Evolutionary conservation across 805 yeast species (phyloP), one percentile per base, ranked within the genome.

Genomic region (Ogataea parapolymorpha): DNA sequence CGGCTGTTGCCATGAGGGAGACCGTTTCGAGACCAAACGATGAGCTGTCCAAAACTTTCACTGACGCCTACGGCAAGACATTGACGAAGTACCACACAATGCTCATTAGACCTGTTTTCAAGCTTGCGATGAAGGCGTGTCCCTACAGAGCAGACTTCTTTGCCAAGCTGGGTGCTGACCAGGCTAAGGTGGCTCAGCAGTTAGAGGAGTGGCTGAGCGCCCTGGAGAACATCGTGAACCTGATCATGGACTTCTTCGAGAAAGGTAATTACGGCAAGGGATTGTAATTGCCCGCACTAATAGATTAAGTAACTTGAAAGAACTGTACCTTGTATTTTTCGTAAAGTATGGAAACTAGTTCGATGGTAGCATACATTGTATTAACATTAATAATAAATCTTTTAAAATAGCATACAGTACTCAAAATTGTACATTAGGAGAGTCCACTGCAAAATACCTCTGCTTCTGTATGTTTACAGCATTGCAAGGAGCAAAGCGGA

Each of bases 101-200:
- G 75, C 70, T 88, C 56, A 73, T 88, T 48, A 84, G 82, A 58
- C 95, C 95, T 20, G 79, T 89, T 39, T 88, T 88, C 77, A 86
- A 86, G 67, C 73, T 89, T 61, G 96, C 96, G 35, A 89, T 88
- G 96, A 85, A 85, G 65, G 95, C 95, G 2, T 86, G 95, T 65
- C 96, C 96, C 10, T 89, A 86, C 67, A 79, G 95, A 70, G 79
- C 77, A 61, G 95, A 80, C 58, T 85, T 88, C 60, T 88, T 86
- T 57, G 81, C 64, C 45, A 88, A 87, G 69, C 75, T 88, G 54
- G 96, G 96, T 42, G 72, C 73, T 16, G 88, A 83, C 61, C 83
- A 80, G 61, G 81, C 67, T 25, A 76, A 74, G 58, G 95, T 89
- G 16, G 54, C 64, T 27, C 70, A 65, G 47, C 89, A 88, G 65